These are phyloP conservation scores for Cytospora mali DNA, from an alignment of 2,329 filamentous ascomycete genomes.

Conservation along the genomic window DNA sequence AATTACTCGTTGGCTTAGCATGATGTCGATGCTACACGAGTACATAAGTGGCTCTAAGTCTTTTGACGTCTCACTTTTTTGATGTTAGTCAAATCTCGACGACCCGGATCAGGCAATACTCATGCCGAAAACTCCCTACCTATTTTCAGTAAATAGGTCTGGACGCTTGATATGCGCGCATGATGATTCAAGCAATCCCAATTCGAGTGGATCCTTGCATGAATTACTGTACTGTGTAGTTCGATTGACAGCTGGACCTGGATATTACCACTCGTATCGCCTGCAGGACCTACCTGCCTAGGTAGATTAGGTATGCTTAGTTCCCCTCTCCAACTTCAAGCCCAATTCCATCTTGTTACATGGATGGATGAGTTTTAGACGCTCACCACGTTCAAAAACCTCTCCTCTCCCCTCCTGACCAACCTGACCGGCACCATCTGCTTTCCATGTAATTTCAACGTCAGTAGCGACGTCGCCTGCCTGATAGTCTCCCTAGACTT, in stretches of 20 bases:
- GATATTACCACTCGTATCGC: no score
- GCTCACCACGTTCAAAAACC: slow-evolving; percentile 56
- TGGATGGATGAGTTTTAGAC: not conserved
- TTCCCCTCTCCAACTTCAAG: not conserved
- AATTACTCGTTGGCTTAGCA: not conserved
- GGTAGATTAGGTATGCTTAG: no score
- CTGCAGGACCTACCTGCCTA: no score
- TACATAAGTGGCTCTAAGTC: not conserved
- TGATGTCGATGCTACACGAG: not conserved
- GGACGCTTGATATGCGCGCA: not conserved
- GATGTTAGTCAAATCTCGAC: not conserved
- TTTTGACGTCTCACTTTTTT: not conserved
- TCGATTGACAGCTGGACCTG: not conserved
- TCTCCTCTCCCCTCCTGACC: slow-evolving; percentile 70
- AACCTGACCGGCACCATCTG: slow-evolving; percentile 67
- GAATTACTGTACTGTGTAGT: not conserved
- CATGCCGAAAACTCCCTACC: not conserved
- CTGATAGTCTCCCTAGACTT: slow-evolving; percentile 55
- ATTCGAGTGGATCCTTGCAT: not conserved
- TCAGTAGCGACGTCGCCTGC: slow-evolving; percentile 65
- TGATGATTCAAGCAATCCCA: not conserved
- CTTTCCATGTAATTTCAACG: slow-evolving; percentile 67
- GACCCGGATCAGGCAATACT: not conserved
- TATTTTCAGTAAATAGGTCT: no score
- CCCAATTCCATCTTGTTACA: not conserved